Percentiles rank a stretch among this genome's conserved stretches.
Conservation (phyloP, 306 rosid species). For the Dalbergia cochinchinensis region DNA sequence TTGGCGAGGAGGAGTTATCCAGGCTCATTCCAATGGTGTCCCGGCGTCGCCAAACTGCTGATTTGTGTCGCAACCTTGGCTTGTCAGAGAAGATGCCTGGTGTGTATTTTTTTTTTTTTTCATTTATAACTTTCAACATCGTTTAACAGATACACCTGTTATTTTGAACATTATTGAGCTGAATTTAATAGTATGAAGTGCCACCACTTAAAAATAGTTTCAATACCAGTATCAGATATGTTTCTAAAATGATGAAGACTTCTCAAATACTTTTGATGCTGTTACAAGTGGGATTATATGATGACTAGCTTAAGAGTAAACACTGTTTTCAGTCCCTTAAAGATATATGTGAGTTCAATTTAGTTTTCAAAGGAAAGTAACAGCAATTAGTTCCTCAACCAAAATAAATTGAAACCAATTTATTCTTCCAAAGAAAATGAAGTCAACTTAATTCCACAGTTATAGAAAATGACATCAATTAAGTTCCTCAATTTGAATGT, state of each 20-base stretch:
- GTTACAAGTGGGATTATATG: background rate
- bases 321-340: background rate
- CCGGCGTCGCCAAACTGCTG: slow-evolving; percentile 98
- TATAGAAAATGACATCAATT: background rate
- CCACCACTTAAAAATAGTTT: background rate
- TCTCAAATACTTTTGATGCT: background rate
- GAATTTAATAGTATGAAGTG: background rate
- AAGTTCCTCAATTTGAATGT: background rate
- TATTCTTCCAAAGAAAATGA: background rate
- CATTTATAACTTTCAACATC: slow-evolving; percentile 3
- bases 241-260: background rate
- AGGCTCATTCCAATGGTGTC: slow-evolving; percentile 95
- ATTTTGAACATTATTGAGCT: slow-evolving; percentile 2
- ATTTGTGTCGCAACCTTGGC: slow-evolving; percentile 92
- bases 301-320: background rate
- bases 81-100: slow-evolving; percentile 96
- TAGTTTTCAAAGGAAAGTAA: background rate
- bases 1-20: slow-evolving; percentile 77
- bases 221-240: background rate
- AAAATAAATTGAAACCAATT: background rate
- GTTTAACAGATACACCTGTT: background rate
- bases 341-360: background rate
- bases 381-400: background rate
- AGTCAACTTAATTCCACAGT: background rate
- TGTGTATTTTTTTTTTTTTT: slow-evolving; percentile 36